Percentiles rank a stretch among this genome's conserved stretches.
Conservation (phyloP, 495 filamentous ascomycete species). For the Aspergillus bertholletiae region DNA sequence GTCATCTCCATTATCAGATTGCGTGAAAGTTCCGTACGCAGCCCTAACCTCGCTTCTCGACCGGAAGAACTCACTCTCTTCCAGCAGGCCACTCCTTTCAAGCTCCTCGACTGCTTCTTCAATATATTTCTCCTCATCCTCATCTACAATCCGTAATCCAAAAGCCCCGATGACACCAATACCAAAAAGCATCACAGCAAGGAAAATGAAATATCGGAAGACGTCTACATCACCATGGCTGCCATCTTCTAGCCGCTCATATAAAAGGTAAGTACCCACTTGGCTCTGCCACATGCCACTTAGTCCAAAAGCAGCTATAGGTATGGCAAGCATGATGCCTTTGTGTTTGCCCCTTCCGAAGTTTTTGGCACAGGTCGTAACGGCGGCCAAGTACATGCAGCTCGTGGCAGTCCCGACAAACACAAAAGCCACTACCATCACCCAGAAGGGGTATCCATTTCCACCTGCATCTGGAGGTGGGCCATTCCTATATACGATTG, state of each 20-base stretch:
- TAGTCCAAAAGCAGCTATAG: slow-evolving; percentile 88
- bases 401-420: slow-evolving; percentile 77
- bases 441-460: slow-evolving; percentile 66
- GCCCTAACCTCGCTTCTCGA: slow-evolving; percentile 30
- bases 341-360: slow-evolving; percentile 85
- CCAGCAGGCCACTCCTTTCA: slow-evolving; percentile 79
- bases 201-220: slow-evolving; percentile 78
- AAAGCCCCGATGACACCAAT: slow-evolving; percentile 74
- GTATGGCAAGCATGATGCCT: slow-evolving; percentile 82
- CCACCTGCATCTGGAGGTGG: slow-evolving; percentile 53
- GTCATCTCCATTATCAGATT: slow-evolving; percentile 25
- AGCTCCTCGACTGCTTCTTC: slow-evolving; percentile 83
- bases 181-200: slow-evolving; percentile 60
- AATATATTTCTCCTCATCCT: slow-evolving; percentile 65
- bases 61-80: slow-evolving; percentile 62
- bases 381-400: slow-evolving; percentile 79
- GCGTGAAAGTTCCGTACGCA: slow-evolving; percentile 54
- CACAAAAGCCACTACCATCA: slow-evolving; percentile 83
- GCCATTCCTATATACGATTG: slow-evolving; percentile 67
- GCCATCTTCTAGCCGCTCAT: slow-evolving; percentile 57
- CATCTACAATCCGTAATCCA: slow-evolving; percentile 63
- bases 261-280: slow-evolving; percentile 74
- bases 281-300: slow-evolving; percentile 96
- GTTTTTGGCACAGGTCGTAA: slow-evolving; percentile 96
- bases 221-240: slow-evolving; percentile 78